phyloP scores from a whole-genome alignment of 2,329 filamentous ascomycete genomes.

The Ceratocystis ficicola region DNA sequence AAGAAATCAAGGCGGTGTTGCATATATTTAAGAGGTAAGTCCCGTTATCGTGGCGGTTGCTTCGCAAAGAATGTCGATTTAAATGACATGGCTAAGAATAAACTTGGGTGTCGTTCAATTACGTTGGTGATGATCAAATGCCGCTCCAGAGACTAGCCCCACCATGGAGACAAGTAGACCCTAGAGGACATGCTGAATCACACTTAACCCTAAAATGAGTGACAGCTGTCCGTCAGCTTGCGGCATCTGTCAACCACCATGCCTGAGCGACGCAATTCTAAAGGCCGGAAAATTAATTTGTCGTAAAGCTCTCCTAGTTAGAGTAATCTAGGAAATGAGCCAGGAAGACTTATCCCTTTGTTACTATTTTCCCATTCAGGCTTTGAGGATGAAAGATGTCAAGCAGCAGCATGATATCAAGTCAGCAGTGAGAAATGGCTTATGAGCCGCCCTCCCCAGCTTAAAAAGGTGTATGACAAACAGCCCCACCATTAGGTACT shows the following conservation, averaged over 20 bases:
- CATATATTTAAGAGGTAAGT: neutral
- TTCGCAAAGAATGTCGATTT: conserved; percentile 10
- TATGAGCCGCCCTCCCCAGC: neutral
- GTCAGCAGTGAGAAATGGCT: neutral
- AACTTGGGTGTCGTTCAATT: conserved; percentile 1
- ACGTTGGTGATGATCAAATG: conserved; percentile 8
- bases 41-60: neutral
- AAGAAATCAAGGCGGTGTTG: neutral
- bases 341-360: no score
- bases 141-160: conserved; percentile 6
- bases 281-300: no score
- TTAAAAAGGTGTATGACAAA: neutral
- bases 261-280: no score
- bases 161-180: neutral
- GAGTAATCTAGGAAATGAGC: no score
- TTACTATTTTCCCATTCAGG: no score
- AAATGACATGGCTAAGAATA: conserved; percentile 5
- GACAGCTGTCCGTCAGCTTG: neutral
- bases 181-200: neutral
- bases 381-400: no score
- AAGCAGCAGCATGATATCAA: no score
- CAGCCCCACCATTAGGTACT: neutral
- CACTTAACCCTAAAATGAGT: neutral
- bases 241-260: no score
- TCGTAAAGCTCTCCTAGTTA: no score